Percentiles rank a stretch among this genome's conserved stretches.
Evolutionary conservation across 1,139 yeast species (phyloP).

Genomic region (Saccharomyces hybrid): DNA sequence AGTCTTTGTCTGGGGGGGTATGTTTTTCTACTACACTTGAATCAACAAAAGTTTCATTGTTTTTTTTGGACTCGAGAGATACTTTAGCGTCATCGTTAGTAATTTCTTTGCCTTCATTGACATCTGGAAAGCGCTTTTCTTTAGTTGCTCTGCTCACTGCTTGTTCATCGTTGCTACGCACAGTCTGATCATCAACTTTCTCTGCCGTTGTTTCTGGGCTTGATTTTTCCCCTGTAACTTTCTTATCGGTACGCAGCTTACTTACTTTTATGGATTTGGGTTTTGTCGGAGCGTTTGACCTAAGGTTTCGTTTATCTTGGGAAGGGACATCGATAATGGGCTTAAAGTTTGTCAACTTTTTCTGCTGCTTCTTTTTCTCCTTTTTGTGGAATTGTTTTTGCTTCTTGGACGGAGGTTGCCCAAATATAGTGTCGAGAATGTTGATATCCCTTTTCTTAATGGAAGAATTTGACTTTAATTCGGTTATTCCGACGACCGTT

Average conservation of each 20-base stretch:
- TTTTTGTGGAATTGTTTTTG: conserved; percentile 1
- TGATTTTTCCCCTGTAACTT: neutral
- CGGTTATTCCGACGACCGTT: neutral
- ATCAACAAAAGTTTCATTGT: neutral
- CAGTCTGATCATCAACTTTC: neutral
- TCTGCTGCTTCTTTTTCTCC: conserved; percentile 13
- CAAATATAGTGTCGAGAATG: conserved; percentile 19
- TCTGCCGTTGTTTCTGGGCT: neutral
- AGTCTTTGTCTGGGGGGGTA: neutral
- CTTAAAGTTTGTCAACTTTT: conserved; percentile 12
- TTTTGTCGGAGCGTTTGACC: neutral
- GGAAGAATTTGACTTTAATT: conserved; percentile 3
- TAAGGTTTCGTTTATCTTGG: conserved; percentile 8
- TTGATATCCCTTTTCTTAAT: conserved; percentile 13
- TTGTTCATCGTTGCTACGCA: neutral
- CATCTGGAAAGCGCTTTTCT: neutral
- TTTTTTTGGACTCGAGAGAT: neutral
- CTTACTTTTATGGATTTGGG: conserved; percentile 5
- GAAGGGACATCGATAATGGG: conserved; percentile 16
- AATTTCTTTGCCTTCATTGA: neutral
- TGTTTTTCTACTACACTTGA: neutral
- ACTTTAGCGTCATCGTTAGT: neutral
- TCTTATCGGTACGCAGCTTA: neutral
- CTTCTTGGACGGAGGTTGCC: conserved; percentile 4
- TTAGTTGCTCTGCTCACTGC: neutral